Base-by-base conservation (phyloP, 2,329 filamentous ascomycete genomes). In the Pseudocercospora crystallina region DNA sequence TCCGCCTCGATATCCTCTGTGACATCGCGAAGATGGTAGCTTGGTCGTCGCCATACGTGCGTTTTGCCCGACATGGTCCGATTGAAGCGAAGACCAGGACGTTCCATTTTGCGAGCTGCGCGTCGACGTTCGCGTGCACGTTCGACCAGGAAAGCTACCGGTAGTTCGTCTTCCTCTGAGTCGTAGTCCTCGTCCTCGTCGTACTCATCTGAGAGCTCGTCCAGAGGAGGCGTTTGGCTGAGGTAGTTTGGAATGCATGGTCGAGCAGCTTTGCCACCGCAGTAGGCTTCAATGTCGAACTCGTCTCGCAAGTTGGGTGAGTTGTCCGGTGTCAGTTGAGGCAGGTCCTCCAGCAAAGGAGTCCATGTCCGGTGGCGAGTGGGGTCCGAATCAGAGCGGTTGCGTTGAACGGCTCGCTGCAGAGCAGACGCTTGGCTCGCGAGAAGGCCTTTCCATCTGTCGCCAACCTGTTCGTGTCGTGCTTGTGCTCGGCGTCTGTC, bases 271-370 rank as follows among this genome's bases (percentile, higher is more conserved):
- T 40, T 43, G 12, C 47, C 36, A 9, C 53, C 45, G 41, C 52
- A 56, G 46, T 56, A 54, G 26, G 41, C 43, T 32, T 63, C 61
- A 31, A 59, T 59, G 35, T 65, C 64, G 37, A 65, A 50, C 29
- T 65, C 58, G 39, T 67, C 65, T 13, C 56, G 52, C 8, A 66
- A 57, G 15, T 59, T 53, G 4, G 65, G 65, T 5, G 65, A 67
- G 44, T 53, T 59, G 51, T 68, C 65, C 0, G 65, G 65, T 5
- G 65, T 68, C 13, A 68, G 59, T 37, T 53, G 58, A 1, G 65
- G 65, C 9, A 65, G n/a, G 26, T 58, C 57, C 9, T 62, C 49
- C 31, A 59, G 42, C 9, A 58, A 54, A 5, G 60, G 53, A 39
- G 54, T 56, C 54, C 54, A 59, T 31, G 39, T 38, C 39, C 55